Percentiles rank a stretch among this genome's conserved stretches.
Conservation (phyloP, 176 grass and related monocot genomes). For the Eleusine coracana region DNA sequence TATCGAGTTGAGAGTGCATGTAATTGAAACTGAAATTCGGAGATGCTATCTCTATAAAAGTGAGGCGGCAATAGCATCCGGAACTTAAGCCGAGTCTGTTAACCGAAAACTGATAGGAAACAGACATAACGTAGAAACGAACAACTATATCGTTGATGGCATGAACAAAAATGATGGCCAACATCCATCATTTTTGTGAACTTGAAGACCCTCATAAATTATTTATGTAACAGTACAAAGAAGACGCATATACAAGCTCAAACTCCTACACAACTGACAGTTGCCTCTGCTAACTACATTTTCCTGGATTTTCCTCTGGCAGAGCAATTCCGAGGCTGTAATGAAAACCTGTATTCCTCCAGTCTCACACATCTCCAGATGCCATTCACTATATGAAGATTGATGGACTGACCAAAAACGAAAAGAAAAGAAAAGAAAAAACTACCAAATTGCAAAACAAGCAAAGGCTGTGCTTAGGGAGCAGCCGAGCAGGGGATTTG, state of each 20-base stretch:
- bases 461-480: not conserved
- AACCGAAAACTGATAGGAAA: too few relatives aligned
- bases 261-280: not conserved
- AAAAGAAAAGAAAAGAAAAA: not conserved
- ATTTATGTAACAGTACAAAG: not conserved
- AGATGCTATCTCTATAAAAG: too few relatives aligned
- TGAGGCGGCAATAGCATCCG: too few relatives aligned
- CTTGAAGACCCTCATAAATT: not conserved
- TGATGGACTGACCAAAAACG: not conserved
- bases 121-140: too few relatives aligned
- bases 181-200: not conserved
- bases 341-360: not conserved
- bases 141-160: not conserved
- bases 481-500: not conserved
- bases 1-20: too few relatives aligned
- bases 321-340: not conserved
- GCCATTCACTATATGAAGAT: not conserved
- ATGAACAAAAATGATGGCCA: too few relatives aligned
- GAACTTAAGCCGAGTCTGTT: too few relatives aligned
- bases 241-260: not conserved
- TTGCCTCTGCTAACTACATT: too few relatives aligned
- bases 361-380: not conserved
- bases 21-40: too few relatives aligned
- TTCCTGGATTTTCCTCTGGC: not conserved
- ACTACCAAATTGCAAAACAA: not conserved